Conservation (phyloP, 495 filamentous ascomycete species). For the Penicillium coprophilum region DNA sequence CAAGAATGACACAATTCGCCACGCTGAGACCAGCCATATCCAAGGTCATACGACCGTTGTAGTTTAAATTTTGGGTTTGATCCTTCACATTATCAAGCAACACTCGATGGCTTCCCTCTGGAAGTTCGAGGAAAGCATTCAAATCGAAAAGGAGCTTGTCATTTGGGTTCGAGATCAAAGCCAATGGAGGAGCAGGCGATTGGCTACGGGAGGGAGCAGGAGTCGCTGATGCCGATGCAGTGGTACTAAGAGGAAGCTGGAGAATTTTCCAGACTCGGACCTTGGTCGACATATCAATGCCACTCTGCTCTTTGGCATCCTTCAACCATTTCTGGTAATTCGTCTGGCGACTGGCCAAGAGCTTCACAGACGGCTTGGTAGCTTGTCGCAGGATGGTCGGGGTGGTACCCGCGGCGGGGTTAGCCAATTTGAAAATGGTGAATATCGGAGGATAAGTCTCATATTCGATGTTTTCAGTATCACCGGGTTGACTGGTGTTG, state of each 20-base stretch:
- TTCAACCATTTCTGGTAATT: conserved; percentile 71
- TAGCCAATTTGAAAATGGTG: conserved; percentile 76
- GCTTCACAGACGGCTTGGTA: conserved; percentile 53
- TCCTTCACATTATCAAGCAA: conserved; percentile 65
- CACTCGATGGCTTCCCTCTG: conserved; percentile 67
- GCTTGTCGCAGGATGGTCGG: conserved; percentile 60
- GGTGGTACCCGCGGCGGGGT: conserved; percentile 54
- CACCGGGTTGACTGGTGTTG: conserved; percentile 63
- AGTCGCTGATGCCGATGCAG: conserved; percentile 51
- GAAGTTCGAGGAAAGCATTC: conserved; percentile 64
- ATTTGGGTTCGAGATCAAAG: conserved; percentile 53
- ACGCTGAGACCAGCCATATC: conserved; percentile 62
- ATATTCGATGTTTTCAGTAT: conserved; percentile 66
- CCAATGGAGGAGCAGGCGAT: conserved; percentile 47
- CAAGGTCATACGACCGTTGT: conserved; percentile 69
- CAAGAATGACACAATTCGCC: conserved; percentile 71
- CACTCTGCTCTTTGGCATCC: conserved; percentile 62
- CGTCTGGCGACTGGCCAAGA: conserved; percentile 67
- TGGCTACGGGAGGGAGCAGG: conserved; percentile 58
- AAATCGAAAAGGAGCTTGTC: conserved; percentile 71
- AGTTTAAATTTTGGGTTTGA: conserved; percentile 70
- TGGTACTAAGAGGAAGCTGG: conserved; percentile 44
- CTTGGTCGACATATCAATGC: conserved; percentile 66
- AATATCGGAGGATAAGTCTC: conserved; percentile 86
- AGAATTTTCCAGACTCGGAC: conserved; percentile 78